A percentile compares a stretch with the other conserved stretches of the same genome.
phyloP scores from a whole-genome alignment of 208 protist species.

The Acanthamoeba culbertsoni region DNA sequence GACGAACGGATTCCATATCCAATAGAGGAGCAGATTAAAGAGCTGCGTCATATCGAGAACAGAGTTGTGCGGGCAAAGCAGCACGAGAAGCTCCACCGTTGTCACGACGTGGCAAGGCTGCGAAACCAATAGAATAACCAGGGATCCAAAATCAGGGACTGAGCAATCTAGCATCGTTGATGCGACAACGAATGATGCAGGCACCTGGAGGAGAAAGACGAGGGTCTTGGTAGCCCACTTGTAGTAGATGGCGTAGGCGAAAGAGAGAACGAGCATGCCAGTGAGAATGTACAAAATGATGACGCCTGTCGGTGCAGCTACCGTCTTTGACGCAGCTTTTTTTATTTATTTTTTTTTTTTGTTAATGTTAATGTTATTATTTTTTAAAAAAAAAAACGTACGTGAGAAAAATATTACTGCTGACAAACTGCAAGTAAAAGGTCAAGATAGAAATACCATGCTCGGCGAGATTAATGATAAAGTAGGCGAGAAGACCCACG shows the following conservation, averaged over 20 bases:
- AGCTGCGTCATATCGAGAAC: not conserved
- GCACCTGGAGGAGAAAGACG: slow-evolving; percentile 2
- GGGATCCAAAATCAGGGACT: not conserved
- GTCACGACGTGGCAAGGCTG: slow-evolving; percentile 9
- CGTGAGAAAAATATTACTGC: not conserved
- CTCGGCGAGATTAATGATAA: not conserved
- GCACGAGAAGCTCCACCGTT: not conserved
- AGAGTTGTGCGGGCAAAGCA: not conserved
- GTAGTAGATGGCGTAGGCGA: slow-evolving; percentile 5
- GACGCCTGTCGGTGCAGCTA: not conserved
- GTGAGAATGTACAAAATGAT: not conserved
- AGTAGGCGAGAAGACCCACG: not conserved
- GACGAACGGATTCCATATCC: not conserved
- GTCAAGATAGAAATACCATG: not conserved
- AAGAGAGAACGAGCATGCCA: not conserved
- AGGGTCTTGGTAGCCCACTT: not conserved
- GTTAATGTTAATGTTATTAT: not conserved
- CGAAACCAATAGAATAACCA: not conserved
- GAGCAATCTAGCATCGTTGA: not conserved
- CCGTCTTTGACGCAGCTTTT: not conserved
- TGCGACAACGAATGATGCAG: not conserved
- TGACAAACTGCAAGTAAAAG: not conserved
- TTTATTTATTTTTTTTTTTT: not conserved
- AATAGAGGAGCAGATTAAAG: slow-evolving; percentile 16
- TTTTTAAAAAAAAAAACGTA: not conserved